Percentiles rank a stretch among this genome's conserved stretches.
phyloP scores from a whole-genome alignment of 495 filamentous ascomycete genomes.

The Talaromyces liani region DNA sequence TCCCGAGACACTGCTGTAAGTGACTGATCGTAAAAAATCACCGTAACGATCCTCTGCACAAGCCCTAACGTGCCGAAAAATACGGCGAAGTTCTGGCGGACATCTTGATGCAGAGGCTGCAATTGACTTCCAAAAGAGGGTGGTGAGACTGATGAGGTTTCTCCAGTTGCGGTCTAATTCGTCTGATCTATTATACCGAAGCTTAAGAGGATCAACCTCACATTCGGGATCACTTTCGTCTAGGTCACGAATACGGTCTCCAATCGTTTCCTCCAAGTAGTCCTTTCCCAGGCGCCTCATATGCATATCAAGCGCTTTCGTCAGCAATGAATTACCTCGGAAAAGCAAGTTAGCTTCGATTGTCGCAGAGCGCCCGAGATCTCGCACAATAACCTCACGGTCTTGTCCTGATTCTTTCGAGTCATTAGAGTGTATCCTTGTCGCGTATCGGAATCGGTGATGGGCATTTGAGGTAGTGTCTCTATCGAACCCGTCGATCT shows the following conservation, averaged over 20 bases:
- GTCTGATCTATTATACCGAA: constrained; percentile 57
- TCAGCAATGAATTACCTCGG: constrained; percentile 88
- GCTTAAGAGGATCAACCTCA: constrained; percentile 77
- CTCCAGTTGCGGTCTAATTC: constrained; percentile 82
- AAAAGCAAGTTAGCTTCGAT: constrained; percentile 92
- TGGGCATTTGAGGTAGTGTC: constrained; percentile 51
- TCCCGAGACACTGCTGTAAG: constrained; percentile 92
- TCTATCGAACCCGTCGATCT: constrained; percentile 88
- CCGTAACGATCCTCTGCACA: constrained; percentile 96
- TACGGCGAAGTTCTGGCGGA: constrained; percentile 75
- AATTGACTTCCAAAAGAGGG: constrained; percentile 79
- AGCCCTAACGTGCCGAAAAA: constrained; percentile 86
- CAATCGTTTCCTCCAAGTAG: constrained; percentile 82
- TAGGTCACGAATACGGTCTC: constrained; percentile 79
- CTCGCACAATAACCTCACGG: constrained; percentile 53
- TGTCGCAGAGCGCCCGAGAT: constrained; percentile 48
- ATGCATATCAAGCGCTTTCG: constrained; percentile 87
- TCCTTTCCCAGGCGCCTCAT: constrained; percentile 93
- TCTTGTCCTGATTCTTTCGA: constrained; percentile 57
- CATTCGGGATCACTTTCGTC: constrained; percentile 84
- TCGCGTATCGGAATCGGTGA: constrained; percentile 65
- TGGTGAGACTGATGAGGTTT: constrained; percentile 66
- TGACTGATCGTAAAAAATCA: constrained; percentile 86
- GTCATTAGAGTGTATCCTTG: constrained; percentile 72
- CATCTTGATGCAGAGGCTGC: constrained; percentile 61